A percentile compares a stretch with the other conserved stretches of the same genome.
Evolutionary conservation across 176 grass and related monocot species (phyloP).

Genomic region (Ananas comosus): DNA sequence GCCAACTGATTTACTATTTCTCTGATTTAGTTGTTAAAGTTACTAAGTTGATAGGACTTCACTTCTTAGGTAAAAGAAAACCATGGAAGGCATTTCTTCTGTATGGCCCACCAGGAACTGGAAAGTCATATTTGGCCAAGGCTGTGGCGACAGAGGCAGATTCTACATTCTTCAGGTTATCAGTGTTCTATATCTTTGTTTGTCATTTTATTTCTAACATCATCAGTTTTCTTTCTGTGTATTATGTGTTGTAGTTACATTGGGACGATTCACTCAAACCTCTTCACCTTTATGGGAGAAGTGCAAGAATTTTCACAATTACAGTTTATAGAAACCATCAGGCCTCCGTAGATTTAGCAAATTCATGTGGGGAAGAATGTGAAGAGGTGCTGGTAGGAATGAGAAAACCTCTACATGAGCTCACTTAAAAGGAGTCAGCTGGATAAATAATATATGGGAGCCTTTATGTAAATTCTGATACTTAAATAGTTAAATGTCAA

Average conservation of each 20-base stretch:
- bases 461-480: no score
- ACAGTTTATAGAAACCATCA: no score
- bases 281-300: no score
- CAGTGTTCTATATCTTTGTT: not conserved
- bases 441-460: no score
- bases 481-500: no score
- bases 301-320: no score
- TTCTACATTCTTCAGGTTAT: conserved; percentile 95
- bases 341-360: no score
- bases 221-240: not conserved
- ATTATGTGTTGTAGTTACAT: not conserved
- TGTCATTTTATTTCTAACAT: not conserved
- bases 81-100: conserved; percentile 98
- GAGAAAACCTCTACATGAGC: no score
- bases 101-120: conserved; percentile 95
- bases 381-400: no score
- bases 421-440: no score
- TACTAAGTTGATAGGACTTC: not conserved
- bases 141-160: conserved; percentile 97
- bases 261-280: no score
- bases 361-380: no score
- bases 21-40: not conserved
- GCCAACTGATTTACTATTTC: not conserved
- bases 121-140: conserved; percentile 98
- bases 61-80: conserved; percentile 66